phyloP scores from a whole-genome alignment of 129 eudicot genomes.

The Arctium minus region DNA sequence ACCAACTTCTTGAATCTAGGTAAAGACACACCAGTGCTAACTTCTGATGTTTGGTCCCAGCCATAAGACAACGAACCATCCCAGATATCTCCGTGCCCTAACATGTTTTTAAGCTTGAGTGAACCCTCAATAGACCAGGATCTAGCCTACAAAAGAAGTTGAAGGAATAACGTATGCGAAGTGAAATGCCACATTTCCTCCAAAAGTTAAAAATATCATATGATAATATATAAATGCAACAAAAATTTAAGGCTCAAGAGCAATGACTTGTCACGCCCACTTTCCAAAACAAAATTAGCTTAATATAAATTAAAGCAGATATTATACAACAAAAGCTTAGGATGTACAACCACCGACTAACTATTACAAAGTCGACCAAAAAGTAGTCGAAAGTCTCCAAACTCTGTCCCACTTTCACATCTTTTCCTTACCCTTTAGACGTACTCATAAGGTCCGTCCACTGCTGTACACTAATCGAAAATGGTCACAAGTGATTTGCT shows the following conservation, averaged over 20 bases:
- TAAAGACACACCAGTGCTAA: slow-evolving; percentile 67
- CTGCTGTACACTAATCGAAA: no score
- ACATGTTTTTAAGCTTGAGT: slow-evolving; percentile 65
- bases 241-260: not conserved
- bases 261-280: not conserved
- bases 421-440: no score
- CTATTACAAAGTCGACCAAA: no score
- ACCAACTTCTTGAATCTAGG: slow-evolving; percentile 58
- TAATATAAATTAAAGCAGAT: not conserved
- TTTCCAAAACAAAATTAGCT: not conserved
- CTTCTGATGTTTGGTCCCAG: slow-evolving; percentile 81
- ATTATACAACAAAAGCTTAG: not conserved
- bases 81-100: slow-evolving; percentile 92
- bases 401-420: no score
- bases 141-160: slow-evolving; percentile 62
- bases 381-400: no score
- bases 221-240: not conserved
- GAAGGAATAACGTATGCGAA: not conserved
- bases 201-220: not conserved
- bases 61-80: slow-evolving; percentile 77
- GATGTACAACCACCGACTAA: not conserved
- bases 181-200: not conserved
- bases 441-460: no score
- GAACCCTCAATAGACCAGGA: slow-evolving; percentile 75
- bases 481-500: no score